Base-by-base conservation (phyloP, 805 yeast species). In the Ogataea pignaliae region DNA sequence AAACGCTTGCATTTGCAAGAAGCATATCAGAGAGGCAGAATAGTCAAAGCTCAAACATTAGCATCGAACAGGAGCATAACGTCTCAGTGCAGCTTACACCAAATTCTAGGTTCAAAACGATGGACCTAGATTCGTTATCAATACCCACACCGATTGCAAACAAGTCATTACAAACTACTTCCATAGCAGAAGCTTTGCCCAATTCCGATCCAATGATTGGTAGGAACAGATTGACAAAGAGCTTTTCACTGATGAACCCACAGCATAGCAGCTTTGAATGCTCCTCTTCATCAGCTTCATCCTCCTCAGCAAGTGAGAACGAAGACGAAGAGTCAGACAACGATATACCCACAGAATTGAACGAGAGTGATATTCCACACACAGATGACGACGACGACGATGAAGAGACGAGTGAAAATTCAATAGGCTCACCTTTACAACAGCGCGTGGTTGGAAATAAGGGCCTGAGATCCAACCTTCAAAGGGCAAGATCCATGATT, bases 341-440 rank as follows among this genome's bases (percentile, higher is more conserved):
- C 10, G 34, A 39, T 5, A 36, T 39, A 37, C 8, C 39, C 3
- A 2, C 37, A 17, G 15, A 26, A 21, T 9, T 17, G 3, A 35
- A 16, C 15, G 28, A 34, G 13, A 30, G 10, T 30, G 46, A 43
- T 28, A 44, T 29, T 7, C 26, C 26, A 21, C 26, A 21, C 7
- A 21, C 26, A 21, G 42, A 39, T 14, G 44, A 35, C 12, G 41
- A 35, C 10, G 52, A 45, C 12, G 47, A 33, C 17, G 40, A 43
- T 29, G 47, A 50, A 9, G 40, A 42, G 16, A 40, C 47, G 33
- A 39, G 42, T 36, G 54, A 50, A 13, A 39, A 46, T 29, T 41
- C 43, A 3, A 34, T 39, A 40, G 71, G 71, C 1, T 65, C 73
- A 2, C 73, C 72, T n/a, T 47, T 69, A 39, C 75, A 67, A 41